Evolutionary conservation across 306 rosid species (phyloP), one percentile per base, ranked within the genome.

Genomic region (Cicer pinnatifidum): DNA sequence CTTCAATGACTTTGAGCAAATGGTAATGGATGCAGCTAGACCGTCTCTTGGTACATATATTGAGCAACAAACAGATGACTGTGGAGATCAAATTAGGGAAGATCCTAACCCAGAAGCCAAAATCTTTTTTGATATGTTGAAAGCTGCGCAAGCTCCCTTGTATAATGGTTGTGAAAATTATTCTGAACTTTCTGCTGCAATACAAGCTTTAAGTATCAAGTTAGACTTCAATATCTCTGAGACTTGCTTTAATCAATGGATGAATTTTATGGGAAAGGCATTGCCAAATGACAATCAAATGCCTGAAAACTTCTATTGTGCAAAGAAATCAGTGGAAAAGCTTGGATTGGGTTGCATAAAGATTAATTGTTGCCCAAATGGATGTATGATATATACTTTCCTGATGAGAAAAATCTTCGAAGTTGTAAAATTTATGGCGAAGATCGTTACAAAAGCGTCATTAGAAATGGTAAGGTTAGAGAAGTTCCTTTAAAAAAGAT

Each of bases 171-270:
- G 6, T 37, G 11, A 59, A 59, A 59, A 9, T 59, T 59, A 33
- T 8, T 33, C 19, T 28, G 66, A 28, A 59, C 15, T 59, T 17
- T 59, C 17, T 4, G 64, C 64, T 58, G 15, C 16, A 23, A 28
- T 59, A 59, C 16, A 28, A 59, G 65, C 65, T 23, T 59, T 59
- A 59, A 59, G 65, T 11, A 33, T 59, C 17, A 59, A 59, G 45
- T 60, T 9, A 6, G 44, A 40, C 33, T 63, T 15, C 48, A 40
- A 15, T 9, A 51, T 13, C 57, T 51, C 9, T 1, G 20, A 51
- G 23, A 7, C 19, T 13, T 51, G 57, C 63, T 59, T 58, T 58
- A 58, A 23, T 19, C n/a, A 11, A 28, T 58, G 64, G 41, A 13
- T 58, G 1, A 23, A 35, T 35, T 60, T 60, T 7, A 60, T 60